Evolutionary conservation across 2,329 filamentous ascomycete species (phyloP).

Genomic region (Cyphellophora europaea): DNA sequence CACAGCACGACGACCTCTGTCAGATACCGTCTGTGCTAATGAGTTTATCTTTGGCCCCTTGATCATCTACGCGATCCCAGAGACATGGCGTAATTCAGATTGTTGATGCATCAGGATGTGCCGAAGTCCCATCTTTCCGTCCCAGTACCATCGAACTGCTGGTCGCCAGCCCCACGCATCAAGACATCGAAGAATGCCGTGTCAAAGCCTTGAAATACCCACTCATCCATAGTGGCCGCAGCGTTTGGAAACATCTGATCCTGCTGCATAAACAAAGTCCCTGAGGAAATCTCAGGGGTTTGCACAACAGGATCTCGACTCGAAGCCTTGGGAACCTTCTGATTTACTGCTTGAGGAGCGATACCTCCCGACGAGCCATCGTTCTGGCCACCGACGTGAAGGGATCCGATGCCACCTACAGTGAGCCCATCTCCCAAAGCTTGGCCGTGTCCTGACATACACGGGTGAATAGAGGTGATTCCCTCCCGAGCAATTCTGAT

Average conservation of each 20-base stretch:
- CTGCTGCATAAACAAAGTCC: background rate
- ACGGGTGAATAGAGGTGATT: slow-evolving; percentile 1
- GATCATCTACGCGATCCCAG: too few relatives aligned
- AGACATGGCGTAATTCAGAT: too few relatives aligned
- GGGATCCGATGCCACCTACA: slow-evolving; percentile 3
- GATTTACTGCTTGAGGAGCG: too few relatives aligned
- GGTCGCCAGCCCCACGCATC: slow-evolving; percentile 3
- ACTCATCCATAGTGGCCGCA: slow-evolving; percentile 12
- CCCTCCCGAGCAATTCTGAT: slow-evolving; percentile 25
- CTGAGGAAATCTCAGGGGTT: background rate
- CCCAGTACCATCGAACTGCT: too few relatives aligned
- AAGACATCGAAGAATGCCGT: slow-evolving; percentile 18
- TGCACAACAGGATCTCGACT: too few relatives aligned
- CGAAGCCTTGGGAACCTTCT: background rate
- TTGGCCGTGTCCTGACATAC: background rate
- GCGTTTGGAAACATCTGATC: slow-evolving; percentile 1
- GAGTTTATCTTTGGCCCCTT: too few relatives aligned
- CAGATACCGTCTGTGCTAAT: too few relatives aligned
- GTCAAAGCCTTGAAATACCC: slow-evolving; percentile 18
- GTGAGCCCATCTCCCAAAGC: slow-evolving; percentile 1
- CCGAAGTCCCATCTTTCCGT: too few relatives aligned
- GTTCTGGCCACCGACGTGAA: background rate
- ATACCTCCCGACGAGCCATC: too few relatives aligned
- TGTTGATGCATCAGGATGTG: too few relatives aligned
- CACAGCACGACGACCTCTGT: too few relatives aligned